Evolutionary conservation across 345 rosid species (phyloP), one percentile per base, ranked within the genome.

Genomic region (Eucalyptus melliodora): DNA sequence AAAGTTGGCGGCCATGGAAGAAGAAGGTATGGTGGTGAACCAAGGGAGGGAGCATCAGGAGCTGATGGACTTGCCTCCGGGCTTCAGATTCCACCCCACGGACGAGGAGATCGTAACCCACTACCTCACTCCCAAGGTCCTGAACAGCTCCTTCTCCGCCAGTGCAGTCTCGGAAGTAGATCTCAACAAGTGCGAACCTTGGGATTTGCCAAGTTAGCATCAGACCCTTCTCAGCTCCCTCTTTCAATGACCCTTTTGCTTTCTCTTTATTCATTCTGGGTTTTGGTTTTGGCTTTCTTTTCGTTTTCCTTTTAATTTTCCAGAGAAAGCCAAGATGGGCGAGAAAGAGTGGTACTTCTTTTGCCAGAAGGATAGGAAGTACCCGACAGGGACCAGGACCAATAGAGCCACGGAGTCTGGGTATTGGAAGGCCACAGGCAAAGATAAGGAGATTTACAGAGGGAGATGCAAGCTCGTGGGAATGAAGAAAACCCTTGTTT

Each of bases 401-500:
- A 98, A 98, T 87, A 95, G 99, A 59, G 99, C 99, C 7, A 98
- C 99, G 23, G 93, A 91, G 49, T 92, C 99, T 16, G 99, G 99
- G 17, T 97, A 97, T 88, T 98, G 99, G 99, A 98, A 98, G 92
- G 99, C 99, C 4, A 98, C 99, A 3, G 99, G 99, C 2, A 97
- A 97, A 88, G 99, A 98, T 56, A 98, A 95, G 86, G 96, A 96
- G 95, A 97, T 98, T 65, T 95, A 88, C 94, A 94, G 87, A 90
- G 99, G 97, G 9, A 95, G 91, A 90, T 90, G 91, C 31, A 89
- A 94, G 91, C 96, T 96, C 81, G 97, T 98, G 86, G 99, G 99
- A 86, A 98, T 98, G 99, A 98, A 98, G 95, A 98, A 98, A 94
- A 98, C 99, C 7, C 99, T 98, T 89, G 99, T 98, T 42, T 98